Evolutionary conservation across 306 rosid species (phyloP).

Genomic region (Medicago truncatula): DNA sequence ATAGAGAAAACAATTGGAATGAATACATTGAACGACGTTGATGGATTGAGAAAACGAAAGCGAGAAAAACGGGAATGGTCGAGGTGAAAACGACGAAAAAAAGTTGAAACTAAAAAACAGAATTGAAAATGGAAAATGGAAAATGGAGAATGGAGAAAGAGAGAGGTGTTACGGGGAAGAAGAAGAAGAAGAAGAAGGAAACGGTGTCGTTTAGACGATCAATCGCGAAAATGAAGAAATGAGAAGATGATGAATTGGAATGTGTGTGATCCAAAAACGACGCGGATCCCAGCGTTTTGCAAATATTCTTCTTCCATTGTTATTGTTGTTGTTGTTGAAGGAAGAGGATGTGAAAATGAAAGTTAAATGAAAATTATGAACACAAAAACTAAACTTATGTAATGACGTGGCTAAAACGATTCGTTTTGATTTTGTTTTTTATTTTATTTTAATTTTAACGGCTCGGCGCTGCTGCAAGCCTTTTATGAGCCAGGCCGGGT

Average conservation of each 20-base stretch:
- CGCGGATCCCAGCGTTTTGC: slow-evolving; percentile 73
- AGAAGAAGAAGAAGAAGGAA: neutral
- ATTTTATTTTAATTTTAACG: neutral
- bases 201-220: slow-evolving; percentile 4
- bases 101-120: neutral
- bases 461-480: slow-evolving; percentile 51
- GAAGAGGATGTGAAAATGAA: slow-evolving; percentile 39
- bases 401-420: slow-evolving; percentile 57
- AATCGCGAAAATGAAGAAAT: slow-evolving; percentile 45
- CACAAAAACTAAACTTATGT: neutral
- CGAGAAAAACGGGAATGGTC: slow-evolving; percentile 21
- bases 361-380: neutral
- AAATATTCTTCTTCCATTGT: slow-evolving; percentile 76
- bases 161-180: slow-evolving; percentile 48
- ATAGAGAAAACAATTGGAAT: neutral
- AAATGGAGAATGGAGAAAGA: no score
- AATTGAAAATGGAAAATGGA: neutral
- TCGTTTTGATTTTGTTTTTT: neutral
- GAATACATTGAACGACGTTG: slow-evolving; percentile 28
- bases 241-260: slow-evolving; percentile 40
- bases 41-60: slow-evolving; percentile 22
- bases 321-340: neutral
- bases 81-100: slow-evolving; percentile 10
- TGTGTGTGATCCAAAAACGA: slow-evolving; percentile 64
- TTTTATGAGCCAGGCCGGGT: slow-evolving; percentile 28